phyloP scores from a whole-genome alignment of 345 rosid genomes.

The Salix caprea region DNA sequence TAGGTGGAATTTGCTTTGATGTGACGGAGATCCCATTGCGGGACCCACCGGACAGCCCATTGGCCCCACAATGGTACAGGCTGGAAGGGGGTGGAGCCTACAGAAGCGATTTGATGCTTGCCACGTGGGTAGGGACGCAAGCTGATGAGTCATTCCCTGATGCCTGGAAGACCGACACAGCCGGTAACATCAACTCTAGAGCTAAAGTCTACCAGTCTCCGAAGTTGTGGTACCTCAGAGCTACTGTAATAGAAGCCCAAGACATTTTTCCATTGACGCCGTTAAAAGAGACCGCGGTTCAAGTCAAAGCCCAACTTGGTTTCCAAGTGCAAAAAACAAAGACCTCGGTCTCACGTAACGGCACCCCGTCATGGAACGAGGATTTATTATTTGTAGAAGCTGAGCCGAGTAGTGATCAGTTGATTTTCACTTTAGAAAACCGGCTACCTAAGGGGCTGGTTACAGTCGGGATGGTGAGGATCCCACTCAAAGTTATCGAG shows the following conservation, averaged over 20 bases:
- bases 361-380: slow-evolving; percentile 77
- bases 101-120: slow-evolving; percentile 74
- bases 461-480: slow-evolving; percentile 39
- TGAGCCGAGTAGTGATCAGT: slow-evolving; percentile 63
- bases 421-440: slow-evolving; percentile 52
- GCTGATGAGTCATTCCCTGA: slow-evolving; percentile 91
- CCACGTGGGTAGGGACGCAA: slow-evolving; percentile 94
- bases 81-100: slow-evolving; percentile 69
- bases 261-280: slow-evolving; percentile 45
- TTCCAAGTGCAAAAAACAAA: slow-evolving; percentile 73
- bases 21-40: slow-evolving; percentile 70
- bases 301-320: slow-evolving; percentile 68
- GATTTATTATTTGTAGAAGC: slow-evolving; percentile 76
- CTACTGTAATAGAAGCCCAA: slow-evolving; percentile 69
- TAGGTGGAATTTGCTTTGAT: slow-evolving; percentile 84
- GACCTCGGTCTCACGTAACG: slow-evolving; percentile 46
- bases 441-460: slow-evolving; percentile 51
- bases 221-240: slow-evolving; percentile 81
- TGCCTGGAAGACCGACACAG: slow-evolving; percentile 83
- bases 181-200: slow-evolving; percentile 52
- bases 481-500: slow-evolving; percentile 53
- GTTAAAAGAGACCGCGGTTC: slow-evolving; percentile 51
- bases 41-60: slow-evolving; percentile 92
- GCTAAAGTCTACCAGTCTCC: slow-evolving; percentile 85
- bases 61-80: slow-evolving; percentile 95